These are phyloP conservation scores for Blastomyces parvus DNA, from an alignment of 2,329 filamentous ascomycete genomes.

Conservation along the genomic window DNA sequence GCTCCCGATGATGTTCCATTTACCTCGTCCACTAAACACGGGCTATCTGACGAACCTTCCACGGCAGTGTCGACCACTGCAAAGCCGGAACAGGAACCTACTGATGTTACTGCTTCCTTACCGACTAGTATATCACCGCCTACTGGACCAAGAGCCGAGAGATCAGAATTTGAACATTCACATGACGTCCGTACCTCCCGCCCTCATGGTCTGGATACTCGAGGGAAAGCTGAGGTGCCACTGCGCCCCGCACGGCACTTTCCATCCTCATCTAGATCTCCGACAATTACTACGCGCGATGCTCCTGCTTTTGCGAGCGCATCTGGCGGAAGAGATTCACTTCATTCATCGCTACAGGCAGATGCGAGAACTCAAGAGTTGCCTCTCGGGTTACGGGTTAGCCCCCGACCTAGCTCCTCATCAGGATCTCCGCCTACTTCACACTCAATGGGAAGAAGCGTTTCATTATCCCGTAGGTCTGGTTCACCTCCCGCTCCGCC, in stretches of 20 bases:
- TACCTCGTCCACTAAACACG: slow-evolving; percentile 16
- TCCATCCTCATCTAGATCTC: slow-evolving; percentile 13
- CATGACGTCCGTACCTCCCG: slow-evolving; percentile 22
- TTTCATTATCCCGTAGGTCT: slow-evolving; percentile 21
- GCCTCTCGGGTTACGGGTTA: slow-evolving; percentile 8
- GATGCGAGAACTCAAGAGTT: slow-evolving; percentile 19
- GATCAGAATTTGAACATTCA: slow-evolving; percentile 21
- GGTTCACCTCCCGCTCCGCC: slow-evolving; percentile 19
- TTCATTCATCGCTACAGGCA: background rate
- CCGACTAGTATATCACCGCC: slow-evolving; percentile 30
- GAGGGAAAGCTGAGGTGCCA: slow-evolving; percentile 21
- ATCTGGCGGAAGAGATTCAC: background rate
- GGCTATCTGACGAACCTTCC: background rate
- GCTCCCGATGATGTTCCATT: slow-evolving; percentile 17
- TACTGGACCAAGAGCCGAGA: slow-evolving; percentile 37
- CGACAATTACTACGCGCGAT: slow-evolving; percentile 22
- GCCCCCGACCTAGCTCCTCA: slow-evolving; percentile 17
- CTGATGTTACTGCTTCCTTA: slow-evolving; percentile 15
- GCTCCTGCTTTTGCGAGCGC: background rate
- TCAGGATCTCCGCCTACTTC: slow-evolving; percentile 20
- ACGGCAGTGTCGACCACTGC: background rate
- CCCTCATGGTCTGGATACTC: slow-evolving; percentile 19
- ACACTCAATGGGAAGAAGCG: slow-evolving; percentile 18
- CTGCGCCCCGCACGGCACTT: slow-evolving; percentile 20
- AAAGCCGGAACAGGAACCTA: slow-evolving; percentile 20